phyloP scores from a whole-genome alignment of 106 monocot species.

The Dioscorea zingiberensis region DNA sequence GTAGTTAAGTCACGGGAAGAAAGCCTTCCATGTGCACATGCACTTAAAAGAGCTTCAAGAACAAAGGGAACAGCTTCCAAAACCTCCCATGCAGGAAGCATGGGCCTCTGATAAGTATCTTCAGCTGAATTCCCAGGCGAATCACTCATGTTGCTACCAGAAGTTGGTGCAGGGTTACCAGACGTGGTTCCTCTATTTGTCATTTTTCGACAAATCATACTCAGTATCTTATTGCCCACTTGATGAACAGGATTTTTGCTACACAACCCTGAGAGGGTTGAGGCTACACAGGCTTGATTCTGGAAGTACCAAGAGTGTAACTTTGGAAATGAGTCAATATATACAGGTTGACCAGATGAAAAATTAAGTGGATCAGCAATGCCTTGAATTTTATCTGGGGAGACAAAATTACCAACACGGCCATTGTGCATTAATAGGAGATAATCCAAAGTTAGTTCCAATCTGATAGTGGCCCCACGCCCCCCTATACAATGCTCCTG shows the following conservation, averaged over 20 bases:
- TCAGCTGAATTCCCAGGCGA: constrained; percentile 40
- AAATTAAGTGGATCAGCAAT: constrained; percentile 9
- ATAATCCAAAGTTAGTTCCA: constrained; percentile 78
- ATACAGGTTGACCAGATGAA: constrained; percentile 40
- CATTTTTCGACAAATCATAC: constrained; percentile 80
- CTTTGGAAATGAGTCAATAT: constrained; percentile 87
- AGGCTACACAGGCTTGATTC: constrained; percentile 92
- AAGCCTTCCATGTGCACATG: constrained; percentile 80
- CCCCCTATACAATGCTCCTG: constrained; percentile 58
- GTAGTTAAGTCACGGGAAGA: constrained; percentile 89
- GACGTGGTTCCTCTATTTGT: constrained; percentile 33
- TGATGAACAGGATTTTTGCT: constrained; percentile 69
- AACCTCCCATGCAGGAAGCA: constrained; percentile 84
- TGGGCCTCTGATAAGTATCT: constrained; percentile 40
- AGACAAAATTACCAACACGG: constrained; percentile 26
- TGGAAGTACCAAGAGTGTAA: constrained; percentile 78
- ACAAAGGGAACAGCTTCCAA: constrained; percentile 90
- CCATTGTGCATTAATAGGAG: constrained; percentile 70
- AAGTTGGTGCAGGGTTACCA: constrained; percentile 39
- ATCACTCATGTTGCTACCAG: constrained; percentile 47
- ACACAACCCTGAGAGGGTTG: constrained; percentile 62
- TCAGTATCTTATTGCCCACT: constrained; percentile 71
- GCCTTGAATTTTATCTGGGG: constrained; percentile 6
- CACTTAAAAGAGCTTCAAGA: constrained; percentile 77
- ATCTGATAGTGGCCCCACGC: constrained; percentile 47